Base-by-base conservation (phyloP, 768 basidiomycete species). In the Lactarius sanguifluus region DNA sequence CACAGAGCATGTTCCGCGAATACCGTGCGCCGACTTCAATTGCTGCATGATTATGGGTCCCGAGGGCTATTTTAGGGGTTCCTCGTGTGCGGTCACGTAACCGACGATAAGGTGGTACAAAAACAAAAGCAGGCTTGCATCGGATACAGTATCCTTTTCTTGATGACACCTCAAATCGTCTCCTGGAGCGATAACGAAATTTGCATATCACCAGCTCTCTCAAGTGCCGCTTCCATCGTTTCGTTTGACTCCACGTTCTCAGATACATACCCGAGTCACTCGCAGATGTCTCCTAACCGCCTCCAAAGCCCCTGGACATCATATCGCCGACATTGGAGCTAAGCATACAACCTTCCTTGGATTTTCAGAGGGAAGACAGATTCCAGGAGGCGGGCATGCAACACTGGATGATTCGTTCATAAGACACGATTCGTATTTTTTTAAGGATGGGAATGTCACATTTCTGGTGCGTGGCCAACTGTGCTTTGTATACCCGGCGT, bases 361-460 rank as follows among this genome's bases (percentile, higher is more conserved):
- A 30, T n/a, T 16, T n/a, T 54, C 55, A 61, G 47, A 10, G 5
- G 61, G 8, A 18, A 6, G 36, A 18, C 36, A n/a, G n/a, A n/a
- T 32, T 3, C 40, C 50, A 5, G 32, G 43, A 10, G 60, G 38
- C 3, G n/a, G 30, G 20, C 40, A 43, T 16, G 36, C 45, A 15
- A 36, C 23, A 3, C 20, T 25, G 5, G 9, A 66, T 12, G 60
- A 58, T 6, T 55, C 66, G 18, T 66, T 61, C n/a, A 8, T 43
- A 18, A 54, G 47, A 20, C 66, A 70, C 50, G 52, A 60, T 2
- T 47, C 36, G 16, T 69, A 63, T 28, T 70, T 58, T 20, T 68
- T 70, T 16, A 61, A 55, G 47, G 69, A 68, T 36, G 66, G 69
- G 38, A 70, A 61, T 28, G 50, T 68, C 16, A 70, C 63, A 10